Evolutionary conservation across 2,329 filamentous ascomycete genomes (phyloP).

Genomic region (Xylariaceae sp.): DNA sequence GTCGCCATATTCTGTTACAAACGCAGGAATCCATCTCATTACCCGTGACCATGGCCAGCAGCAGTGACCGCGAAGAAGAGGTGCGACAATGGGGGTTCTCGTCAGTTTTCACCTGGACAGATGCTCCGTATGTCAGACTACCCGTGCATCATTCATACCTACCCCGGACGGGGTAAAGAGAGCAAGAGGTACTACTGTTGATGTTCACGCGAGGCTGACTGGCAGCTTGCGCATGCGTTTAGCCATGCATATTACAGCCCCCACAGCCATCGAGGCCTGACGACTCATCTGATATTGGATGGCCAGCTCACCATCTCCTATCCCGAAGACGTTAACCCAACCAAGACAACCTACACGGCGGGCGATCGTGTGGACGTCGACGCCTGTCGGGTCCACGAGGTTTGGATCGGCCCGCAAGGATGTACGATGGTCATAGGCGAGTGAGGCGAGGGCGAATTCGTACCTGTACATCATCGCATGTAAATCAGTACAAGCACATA

Average conservation of each 20-base stretch:
- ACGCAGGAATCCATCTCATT: neutral
- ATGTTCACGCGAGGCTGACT: conserved; percentile 18
- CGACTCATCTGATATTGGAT: conserved; percentile 62
- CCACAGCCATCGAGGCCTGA: conserved; percentile 58
- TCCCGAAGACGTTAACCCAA: conserved; percentile 50
- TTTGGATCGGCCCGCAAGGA: conserved; percentile 61
- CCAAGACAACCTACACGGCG: conserved; percentile 53
- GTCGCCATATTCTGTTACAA: neutral
- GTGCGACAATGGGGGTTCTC: conserved; percentile 65
- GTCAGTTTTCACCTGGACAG: conserved; percentile 67
- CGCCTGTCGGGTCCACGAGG: conserved; percentile 59
- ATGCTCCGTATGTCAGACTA: conserved; percentile 53
- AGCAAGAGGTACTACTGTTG: neutral
- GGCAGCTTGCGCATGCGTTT: conserved; percentile 12
- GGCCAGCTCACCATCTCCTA: conserved; percentile 64
- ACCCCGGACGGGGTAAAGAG: neutral
- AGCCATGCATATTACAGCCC: conserved; percentile 65
- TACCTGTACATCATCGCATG: neutral
- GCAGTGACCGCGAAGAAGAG: conserved; percentile 50
- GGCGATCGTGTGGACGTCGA: conserved; percentile 64
- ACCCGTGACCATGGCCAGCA: conserved; percentile 30
- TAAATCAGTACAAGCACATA: neutral
- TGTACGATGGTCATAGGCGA: conserved; percentile 65
- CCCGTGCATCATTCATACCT: neutral
- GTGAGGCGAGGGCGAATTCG: conserved; percentile 26